These are phyloP conservation scores for Pseudisothecium myosuroides DNA, from an alignment of 225 moss, liverwort and hornwort species.

Conservation along the genomic window DNA sequence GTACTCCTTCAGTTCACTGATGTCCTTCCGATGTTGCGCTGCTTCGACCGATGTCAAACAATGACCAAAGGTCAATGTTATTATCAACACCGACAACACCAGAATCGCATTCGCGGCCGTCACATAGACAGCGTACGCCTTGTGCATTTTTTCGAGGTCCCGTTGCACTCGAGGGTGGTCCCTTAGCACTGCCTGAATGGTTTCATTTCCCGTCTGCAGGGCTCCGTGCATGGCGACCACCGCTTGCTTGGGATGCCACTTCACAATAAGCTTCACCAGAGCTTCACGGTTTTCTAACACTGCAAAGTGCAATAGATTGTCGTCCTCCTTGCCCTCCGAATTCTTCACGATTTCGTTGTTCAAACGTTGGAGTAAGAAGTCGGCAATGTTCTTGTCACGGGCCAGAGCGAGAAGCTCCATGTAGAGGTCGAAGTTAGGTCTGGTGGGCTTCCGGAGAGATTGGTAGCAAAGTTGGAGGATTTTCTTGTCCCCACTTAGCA, in stretches of 20 bases:
- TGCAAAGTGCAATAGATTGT: not conserved
- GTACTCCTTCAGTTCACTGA: not conserved
- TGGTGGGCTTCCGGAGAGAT: not conserved
- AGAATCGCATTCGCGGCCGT: not conserved
- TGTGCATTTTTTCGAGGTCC: not conserved
- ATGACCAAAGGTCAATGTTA: not conserved
- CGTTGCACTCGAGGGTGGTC: not conserved
- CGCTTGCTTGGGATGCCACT: not conserved
- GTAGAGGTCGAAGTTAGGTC: no score
- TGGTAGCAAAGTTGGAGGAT: not conserved
- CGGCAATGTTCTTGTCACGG: not conserved
- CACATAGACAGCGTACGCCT: not conserved
- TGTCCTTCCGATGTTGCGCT: not conserved
- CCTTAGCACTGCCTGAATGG: not conserved
- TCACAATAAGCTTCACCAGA: not conserved
- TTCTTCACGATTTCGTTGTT: not conserved
- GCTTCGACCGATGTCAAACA: not conserved
- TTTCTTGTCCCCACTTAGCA: not conserved
- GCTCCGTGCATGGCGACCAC: not conserved
- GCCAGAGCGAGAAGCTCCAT: not conserved
- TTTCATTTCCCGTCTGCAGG: not conserved
- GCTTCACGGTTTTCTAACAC: fast-evolving
- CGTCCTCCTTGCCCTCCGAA: not conserved
- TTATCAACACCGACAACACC: not conserved
- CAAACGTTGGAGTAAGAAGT: not conserved